Evolutionary conservation across 2,329 filamentous ascomycete genomes (phyloP), one percentile per base, ranked within the genome.

Genomic region (Trichoderma atroviride): DNA sequence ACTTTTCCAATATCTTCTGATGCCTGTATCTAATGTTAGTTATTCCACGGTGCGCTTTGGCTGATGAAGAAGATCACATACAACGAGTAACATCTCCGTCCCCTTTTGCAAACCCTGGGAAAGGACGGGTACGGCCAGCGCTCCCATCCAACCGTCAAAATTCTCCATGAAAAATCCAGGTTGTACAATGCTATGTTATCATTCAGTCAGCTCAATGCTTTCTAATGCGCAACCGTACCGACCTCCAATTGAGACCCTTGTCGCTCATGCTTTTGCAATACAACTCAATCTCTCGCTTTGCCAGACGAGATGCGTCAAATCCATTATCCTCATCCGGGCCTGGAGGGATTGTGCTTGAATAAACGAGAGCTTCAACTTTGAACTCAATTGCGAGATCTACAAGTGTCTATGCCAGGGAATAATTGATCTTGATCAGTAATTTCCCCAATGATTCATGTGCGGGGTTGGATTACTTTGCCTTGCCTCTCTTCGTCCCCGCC

Each of bases 131-230:
- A 69, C 67, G 2, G 67, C 67, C 3, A 69, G 53, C 22, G 50
- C 43, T 19, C 67, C 67, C 60, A 65, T 37, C 7, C 65, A 59
- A 4, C 67, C 67, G 29, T 69, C 67, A 59, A 69, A 69, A 11
- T 69, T 69, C 29, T 69, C 67, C 67, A 69, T 66, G 4, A 69
- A 69, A 53, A 65, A 58, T n/a, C 67, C 67, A 24, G 67, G 67
- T 22, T 61, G 60, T 19, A 65, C 60, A 5, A 69, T 57, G 1
- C 67, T 69, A 2, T 4, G 0, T 52, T 2, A 31, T n/a, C 33
- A 24, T 13, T 19, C 19, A 24, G 11, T 31, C 6, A 19, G 9
- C 10, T 55, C 35, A 16, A 6, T 31, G 2, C 31, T 19, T 31
- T 4, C 6, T 6, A 33, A 22, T 31, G 16, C 10, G 19, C n/a